A percentile compares a stretch with the other conserved stretches of the same genome.
These are phyloP conservation scores for Domatiomyces globalis DNA, from an alignment of 2,329 filamentous ascomycete species.

Conservation along the genomic window DNA sequence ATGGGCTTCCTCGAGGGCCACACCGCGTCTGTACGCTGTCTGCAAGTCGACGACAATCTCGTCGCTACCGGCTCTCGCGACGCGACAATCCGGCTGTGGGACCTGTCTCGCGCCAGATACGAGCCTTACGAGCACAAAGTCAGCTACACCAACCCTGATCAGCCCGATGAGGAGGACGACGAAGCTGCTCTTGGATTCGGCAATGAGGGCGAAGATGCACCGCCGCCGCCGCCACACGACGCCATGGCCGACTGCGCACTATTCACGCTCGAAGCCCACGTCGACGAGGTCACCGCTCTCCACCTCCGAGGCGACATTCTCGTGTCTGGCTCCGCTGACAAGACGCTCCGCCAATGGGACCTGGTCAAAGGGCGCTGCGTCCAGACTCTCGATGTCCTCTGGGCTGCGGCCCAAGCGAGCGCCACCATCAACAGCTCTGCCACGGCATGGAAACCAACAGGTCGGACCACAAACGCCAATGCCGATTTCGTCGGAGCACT, in stretches of 20 bases:
- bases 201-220: constrained; percentile 54
- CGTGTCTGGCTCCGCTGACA: constrained; percentile 91
- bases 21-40: constrained; percentile 76
- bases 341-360: constrained; percentile 96
- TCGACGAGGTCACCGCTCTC: constrained; percentile 86
- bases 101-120: constrained; percentile 77
- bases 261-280: constrained; percentile 77
- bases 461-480: constrained; percentile 47
- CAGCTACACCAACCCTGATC: constrained; percentile 29
- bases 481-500: constrained; percentile 90
- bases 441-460: constrained; percentile 56
- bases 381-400: constrained; percentile 93
- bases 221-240: constrained; percentile 51
- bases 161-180: constrained; percentile 33
- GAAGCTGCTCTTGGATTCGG: constrained; percentile 59
- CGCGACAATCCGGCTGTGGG: constrained; percentile 88
- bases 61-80: constrained; percentile 90
- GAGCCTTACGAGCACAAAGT: constrained; percentile 50
- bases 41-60: constrained; percentile 93
- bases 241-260: constrained; percentile 81
- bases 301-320: constrained; percentile 81
- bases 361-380: constrained; percentile 93
- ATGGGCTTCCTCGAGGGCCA: constrained; percentile 88
- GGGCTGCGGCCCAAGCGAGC: constrained; percentile 85
- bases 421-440: constrained; percentile 41